Conservation (phyloP, 257 asterid species). For the Petunia secreta region DNA sequence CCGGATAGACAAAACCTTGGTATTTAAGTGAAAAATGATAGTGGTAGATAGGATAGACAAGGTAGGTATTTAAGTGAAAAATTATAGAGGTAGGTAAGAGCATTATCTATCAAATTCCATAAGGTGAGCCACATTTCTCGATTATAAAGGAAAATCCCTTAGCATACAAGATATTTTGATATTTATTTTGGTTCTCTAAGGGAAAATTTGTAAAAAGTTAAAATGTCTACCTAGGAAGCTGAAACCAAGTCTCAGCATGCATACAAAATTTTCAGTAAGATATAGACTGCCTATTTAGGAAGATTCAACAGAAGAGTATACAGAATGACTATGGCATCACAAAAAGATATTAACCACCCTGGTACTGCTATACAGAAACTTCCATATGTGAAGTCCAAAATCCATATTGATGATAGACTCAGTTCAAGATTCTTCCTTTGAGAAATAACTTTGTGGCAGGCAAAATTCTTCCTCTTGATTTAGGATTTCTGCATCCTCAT, state of each 20-base stretch:
- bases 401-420: constrained; percentile 13
- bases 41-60: too few relatives aligned
- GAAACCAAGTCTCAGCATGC: constrained; percentile 12
- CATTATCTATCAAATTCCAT: too few relatives aligned
- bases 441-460: constrained; percentile 77
- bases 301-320: background rate
- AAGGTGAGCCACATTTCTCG: too few relatives aligned
- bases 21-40: too few relatives aligned
- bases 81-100: too few relatives aligned
- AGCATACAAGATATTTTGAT: too few relatives aligned
- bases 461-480: constrained; percentile 80
- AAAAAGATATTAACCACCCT: background rate
- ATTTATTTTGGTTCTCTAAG: background rate
- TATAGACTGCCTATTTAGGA: background rate
- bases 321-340: constrained; percentile 9
- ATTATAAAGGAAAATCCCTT: too few relatives aligned
- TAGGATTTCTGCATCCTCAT: constrained; percentile 70
- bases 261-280: background rate
- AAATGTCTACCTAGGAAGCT: background rate
- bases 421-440: constrained; percentile 54
- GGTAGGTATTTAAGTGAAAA: too few relatives aligned
- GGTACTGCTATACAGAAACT: constrained; percentile 24
- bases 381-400: constrained; percentile 3
- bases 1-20: too few relatives aligned
- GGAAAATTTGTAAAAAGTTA: background rate